phyloP scores from a whole-genome alignment of 2,329 filamentous ascomycete genomes.

The Aspergillus novoparasiticus region DNA sequence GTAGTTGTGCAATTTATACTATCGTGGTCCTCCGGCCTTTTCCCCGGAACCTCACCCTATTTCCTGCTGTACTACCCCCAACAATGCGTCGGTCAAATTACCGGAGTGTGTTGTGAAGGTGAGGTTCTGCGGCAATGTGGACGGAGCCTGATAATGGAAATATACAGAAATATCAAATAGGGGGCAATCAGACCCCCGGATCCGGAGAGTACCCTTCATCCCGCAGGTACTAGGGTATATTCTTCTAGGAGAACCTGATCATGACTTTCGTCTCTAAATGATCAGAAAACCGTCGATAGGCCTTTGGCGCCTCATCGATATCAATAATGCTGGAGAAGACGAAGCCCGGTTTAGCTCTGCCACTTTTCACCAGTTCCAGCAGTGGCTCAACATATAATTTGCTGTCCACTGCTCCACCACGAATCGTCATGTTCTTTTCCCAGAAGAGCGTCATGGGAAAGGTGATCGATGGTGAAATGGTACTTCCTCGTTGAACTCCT shows the following conservation, averaged over 20 bases:
- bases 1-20: not conserved
- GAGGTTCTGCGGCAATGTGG: no score
- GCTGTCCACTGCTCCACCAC: not conserved
- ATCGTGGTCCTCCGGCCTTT: not conserved
- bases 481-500: not conserved
- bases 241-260: not conserved
- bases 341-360: conserved; percentile 30
- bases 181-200: no score
- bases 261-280: conserved; percentile 26
- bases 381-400: not conserved
- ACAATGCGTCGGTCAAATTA: no score
- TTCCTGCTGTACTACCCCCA: no score
- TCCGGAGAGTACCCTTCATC: not conserved
- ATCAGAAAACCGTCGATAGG: conserved; percentile 29
- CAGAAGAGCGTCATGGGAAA: not conserved
- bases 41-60: no score
- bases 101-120: no score
- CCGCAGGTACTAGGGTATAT: not conserved
- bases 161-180: no score
- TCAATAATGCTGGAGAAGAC: conserved; percentile 28
- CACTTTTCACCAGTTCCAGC: conserved; percentile 24
- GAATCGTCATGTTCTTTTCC: not conserved
- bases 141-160: no score
- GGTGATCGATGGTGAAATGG: not conserved
- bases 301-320: conserved; percentile 32